Evolutionary conservation across 2,329 filamentous ascomycete species (phyloP), one percentile per base, ranked within the genome.

Genomic region (Fonsecaea erecta): DNA sequence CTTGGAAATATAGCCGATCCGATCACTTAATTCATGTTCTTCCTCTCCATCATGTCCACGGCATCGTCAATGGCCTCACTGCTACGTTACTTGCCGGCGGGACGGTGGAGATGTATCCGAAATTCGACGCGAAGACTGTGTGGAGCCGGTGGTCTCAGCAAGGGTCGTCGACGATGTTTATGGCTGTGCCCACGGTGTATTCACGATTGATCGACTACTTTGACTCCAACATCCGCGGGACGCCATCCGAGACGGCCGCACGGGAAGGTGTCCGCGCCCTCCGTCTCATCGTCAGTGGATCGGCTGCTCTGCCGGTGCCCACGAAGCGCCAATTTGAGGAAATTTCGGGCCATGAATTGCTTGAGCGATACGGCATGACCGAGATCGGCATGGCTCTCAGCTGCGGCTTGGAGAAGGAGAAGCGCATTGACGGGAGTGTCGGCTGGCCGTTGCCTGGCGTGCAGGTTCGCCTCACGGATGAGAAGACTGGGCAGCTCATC

Each of bases 381-480:
- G 95, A 99, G 80, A 93, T 98, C 1, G 95, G 95, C 71, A 98
- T 99, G 95, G 95, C 93, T 0, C 85, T 99, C 34, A 94, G 90
- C 69, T 98, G 95, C 77, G 93, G 93, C 2, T 88, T 98, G 3
- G 85, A 89, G 70, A 86, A 86, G 62, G 75, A 79, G 7, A 91
- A 96, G 74, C 91, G 95, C 60, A 88, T 97, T 8, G 93, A 98
- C 74, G 94, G 91, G 43, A 92, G 89, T 66, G 81, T 84, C 1
- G 82, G 82, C 6, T 82, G 77, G 74, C 76, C 81, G 1, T 74
- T 82, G 16, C 78, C 81, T 0, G 81, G 81, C 1, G 80, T 82
- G 21, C 76, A 82, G 60, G 78, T 83, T 11, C 78, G 78, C 9
- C 71, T 84, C 28, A 78, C 79, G 1, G 77, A 80, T 24, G 77